A percentile compares a stretch with the other conserved stretches of the same genome.
These are phyloP conservation scores for Fusarium palustre DNA, from an alignment of 2,329 filamentous ascomycete species.

Conservation along the genomic window DNA sequence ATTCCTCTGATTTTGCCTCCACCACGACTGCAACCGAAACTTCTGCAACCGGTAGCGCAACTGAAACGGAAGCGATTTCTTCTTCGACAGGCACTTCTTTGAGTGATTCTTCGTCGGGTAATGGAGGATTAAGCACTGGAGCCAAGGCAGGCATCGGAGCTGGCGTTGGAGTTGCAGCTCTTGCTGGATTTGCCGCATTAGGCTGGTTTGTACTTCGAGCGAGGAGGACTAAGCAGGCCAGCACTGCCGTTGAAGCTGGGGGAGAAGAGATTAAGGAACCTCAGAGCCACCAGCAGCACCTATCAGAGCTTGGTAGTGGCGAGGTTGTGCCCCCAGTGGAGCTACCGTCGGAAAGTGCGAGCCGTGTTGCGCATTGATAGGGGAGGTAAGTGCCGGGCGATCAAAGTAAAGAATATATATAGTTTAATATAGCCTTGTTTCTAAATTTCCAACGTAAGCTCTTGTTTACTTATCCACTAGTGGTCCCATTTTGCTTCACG, in stretches of 20 bases:
- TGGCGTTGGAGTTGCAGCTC: neutral
- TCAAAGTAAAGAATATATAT: no score
- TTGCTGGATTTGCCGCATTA: neutral
- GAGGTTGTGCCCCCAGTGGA: neutral
- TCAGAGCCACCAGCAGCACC: neutral
- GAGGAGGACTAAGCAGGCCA: conserved; percentile 1
- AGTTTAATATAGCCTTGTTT: no score
- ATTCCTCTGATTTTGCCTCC: neutral
- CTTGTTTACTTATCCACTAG: neutral
- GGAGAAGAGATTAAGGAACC: neutral
- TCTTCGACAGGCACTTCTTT: neutral
- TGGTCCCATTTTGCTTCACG: neutral
- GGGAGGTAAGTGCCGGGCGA: no score
- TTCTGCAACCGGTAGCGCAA: neutral
- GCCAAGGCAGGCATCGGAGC: neutral
- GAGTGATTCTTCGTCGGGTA: neutral
- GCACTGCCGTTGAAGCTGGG: neutral
- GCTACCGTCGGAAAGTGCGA: neutral
- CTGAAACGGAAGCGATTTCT: neutral
- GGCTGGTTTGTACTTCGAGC: neutral
- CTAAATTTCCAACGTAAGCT: fast-evolving
- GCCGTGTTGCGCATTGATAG: neutral
- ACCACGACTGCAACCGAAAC: neutral
- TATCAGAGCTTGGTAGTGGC: conserved; percentile 2
- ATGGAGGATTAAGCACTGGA: neutral